Evolutionary conservation across 2,329 filamentous ascomycete genomes (phyloP).

Genomic region (Cladosporium sp.): DNA sequence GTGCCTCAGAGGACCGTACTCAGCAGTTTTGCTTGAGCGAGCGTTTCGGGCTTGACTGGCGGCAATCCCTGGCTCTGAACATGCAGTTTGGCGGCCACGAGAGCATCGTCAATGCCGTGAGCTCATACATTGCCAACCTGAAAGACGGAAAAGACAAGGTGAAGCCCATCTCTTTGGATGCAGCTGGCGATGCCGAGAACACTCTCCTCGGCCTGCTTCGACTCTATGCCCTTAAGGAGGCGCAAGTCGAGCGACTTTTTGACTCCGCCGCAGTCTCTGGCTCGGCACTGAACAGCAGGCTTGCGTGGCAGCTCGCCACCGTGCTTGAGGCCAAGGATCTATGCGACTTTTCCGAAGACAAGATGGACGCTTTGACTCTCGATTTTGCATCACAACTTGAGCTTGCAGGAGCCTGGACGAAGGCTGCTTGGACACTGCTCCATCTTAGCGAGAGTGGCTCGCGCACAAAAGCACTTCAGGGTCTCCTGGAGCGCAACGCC

Average conservation of each 20-base stretch:
- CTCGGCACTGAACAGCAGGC: slow-evolving; percentile 70
- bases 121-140: slow-evolving; percentile 72
- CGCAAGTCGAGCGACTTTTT: slow-evolving; percentile 66
- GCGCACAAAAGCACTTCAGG: slow-evolving; percentile 42
- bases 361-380: slow-evolving; percentile 68
- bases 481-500: slow-evolving; percentile 66
- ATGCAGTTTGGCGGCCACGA: slow-evolving; percentile 80
- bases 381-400: slow-evolving; percentile 37
- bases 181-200: slow-evolving; percentile 63
- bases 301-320: slow-evolving; percentile 83
- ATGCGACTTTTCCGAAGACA: slow-evolving; percentile 30
- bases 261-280: slow-evolving; percentile 75
- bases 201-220: slow-evolving; percentile 85
- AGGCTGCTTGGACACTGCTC: slow-evolving; percentile 34
- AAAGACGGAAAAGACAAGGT: slow-evolving; percentile 67
- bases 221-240: slow-evolving; percentile 46
- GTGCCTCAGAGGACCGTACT: slow-evolving; percentile 75
- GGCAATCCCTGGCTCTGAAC: slow-evolving; percentile 85
- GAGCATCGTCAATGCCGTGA: slow-evolving; percentile 70
- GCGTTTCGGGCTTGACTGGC: slow-evolving; percentile 86
- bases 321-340: slow-evolving; percentile 40
- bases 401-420: slow-evolving; percentile 28
- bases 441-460: slow-evolving; percentile 30
- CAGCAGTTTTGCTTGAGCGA: slow-evolving; percentile 79
- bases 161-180: slow-evolving; percentile 51